Percentiles rank a stretch among this genome's conserved stretches.
These are phyloP conservation scores for Fusarium sp. DNA, from an alignment of 2,329 filamentous ascomycete species.

Conservation along the genomic window DNA sequence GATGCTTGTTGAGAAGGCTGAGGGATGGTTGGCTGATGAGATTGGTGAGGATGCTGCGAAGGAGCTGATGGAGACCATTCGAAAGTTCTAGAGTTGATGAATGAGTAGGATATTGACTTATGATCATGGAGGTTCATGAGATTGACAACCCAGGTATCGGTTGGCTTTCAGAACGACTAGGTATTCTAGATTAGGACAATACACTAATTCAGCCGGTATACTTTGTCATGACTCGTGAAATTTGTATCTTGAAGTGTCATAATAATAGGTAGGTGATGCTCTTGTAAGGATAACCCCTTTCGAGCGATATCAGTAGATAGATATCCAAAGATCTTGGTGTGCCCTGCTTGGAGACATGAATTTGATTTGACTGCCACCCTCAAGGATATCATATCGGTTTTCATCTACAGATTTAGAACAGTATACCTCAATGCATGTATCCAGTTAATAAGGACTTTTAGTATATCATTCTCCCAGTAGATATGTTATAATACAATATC, in stretches of 20 bases:
- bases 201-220: not conserved
- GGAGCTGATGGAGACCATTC: slow-evolving; percentile 33
- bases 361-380: not conserved
- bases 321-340: not conserved
- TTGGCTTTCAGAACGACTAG: not conserved
- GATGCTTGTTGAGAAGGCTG: slow-evolving; percentile 71
- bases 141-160: not conserved
- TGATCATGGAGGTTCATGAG: not conserved
- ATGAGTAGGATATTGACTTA: not conserved
- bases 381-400: not conserved
- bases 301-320: not conserved
- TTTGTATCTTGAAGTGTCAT: not conserved
- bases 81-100: slow-evolving; percentile 12
- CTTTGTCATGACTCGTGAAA: not conserved
- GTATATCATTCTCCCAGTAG: not conserved
- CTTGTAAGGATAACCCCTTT: not conserved
- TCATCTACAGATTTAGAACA: not conserved
- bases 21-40: slow-evolving; percentile 57
- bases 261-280: not conserved
- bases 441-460: not conserved
- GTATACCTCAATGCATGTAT: not conserved
- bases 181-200: not conserved
- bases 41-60: slow-evolving; percentile 20
- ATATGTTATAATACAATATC: not conserved
- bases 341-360: not conserved